Conservation (phyloP, 331 rosid genomes). For the Rhamnella rubrinervis region DNA sequence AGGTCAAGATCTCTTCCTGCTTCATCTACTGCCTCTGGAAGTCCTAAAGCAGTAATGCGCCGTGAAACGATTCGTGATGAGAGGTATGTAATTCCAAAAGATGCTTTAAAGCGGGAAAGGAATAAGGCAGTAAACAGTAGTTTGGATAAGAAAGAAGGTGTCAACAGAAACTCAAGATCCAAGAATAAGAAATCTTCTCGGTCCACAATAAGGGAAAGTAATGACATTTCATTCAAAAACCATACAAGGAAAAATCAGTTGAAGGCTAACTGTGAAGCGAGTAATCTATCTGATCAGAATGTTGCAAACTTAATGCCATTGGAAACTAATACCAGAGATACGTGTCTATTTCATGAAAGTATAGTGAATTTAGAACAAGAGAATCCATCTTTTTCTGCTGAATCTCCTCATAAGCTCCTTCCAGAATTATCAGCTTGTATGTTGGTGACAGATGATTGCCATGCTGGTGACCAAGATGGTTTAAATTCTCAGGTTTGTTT, state of each 20-base stretch:
- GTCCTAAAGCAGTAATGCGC: slow-evolving; percentile 40
- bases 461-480: slow-evolving; percentile 32
- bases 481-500: slow-evolving; percentile 59
- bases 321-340: slow-evolving; percentile 28
- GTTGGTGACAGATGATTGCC: slow-evolving; percentile 18
- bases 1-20: slow-evolving; percentile 84
- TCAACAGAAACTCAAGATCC: slow-evolving; percentile 46
- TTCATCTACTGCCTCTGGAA: slow-evolving; percentile 60
- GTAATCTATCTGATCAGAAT: slow-evolving; percentile 33
- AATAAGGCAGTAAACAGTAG: slow-evolving; percentile 30
- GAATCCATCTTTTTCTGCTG: slow-evolving; percentile 30
- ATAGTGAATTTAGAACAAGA: slow-evolving; percentile 25
- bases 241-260: slow-evolving; percentile 31
- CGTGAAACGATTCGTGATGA: slow-evolving; percentile 49
- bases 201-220: slow-evolving; percentile 39
- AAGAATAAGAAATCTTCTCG: slow-evolving; percentile 55
- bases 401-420: slow-evolving; percentile 35
- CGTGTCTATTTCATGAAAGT: slow-evolving; percentile 31
- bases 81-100: slow-evolving; percentile 46
- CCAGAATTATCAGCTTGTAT: slow-evolving; percentile 36
- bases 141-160: slow-evolving; percentile 39
- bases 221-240: slow-evolving; percentile 38
- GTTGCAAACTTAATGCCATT: slow-evolving; percentile 28
- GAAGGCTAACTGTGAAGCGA: slow-evolving; percentile 26
- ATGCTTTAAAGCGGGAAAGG: slow-evolving; percentile 47